Conservation (phyloP, 352 stramenopile species). For the Phytophthora aleatoria region DNA sequence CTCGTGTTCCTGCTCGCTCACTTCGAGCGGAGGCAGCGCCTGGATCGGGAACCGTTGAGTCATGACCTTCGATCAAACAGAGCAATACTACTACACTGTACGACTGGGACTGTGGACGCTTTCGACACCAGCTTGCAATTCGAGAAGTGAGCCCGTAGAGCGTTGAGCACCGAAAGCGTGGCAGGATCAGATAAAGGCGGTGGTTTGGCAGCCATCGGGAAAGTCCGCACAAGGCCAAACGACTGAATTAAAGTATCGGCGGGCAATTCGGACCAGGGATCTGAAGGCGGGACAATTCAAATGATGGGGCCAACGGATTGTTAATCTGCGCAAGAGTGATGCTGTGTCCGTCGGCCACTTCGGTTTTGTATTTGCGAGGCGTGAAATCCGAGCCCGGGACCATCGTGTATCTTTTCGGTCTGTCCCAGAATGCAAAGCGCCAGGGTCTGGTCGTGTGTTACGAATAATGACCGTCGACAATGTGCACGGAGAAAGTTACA, state of each 20-base stretch:
- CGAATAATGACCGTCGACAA: background rate
- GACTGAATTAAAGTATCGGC: background rate
- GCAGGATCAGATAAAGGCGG: conserved; percentile 21
- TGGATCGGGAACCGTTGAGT: conserved; percentile 52
- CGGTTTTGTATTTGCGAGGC: background rate
- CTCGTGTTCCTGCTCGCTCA: conserved; percentile 37
- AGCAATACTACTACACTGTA: background rate
- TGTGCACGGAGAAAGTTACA: no score
- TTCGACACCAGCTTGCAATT: conserved; percentile 18
- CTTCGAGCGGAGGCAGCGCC: conserved; percentile 38
- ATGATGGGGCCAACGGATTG: conserved; percentile 20
- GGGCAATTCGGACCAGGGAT: conserved; percentile 23
- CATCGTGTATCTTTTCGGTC: background rate
- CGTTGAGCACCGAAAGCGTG: conserved; percentile 8
- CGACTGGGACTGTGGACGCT: background rate
- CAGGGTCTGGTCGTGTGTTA: conserved; percentile 24
- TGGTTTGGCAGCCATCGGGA: conserved; percentile 11
- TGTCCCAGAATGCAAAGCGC: conserved; percentile 26
- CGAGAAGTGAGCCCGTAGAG: conserved; percentile 24
- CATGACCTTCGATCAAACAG: conserved; percentile 26
- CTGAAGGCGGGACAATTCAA: conserved; percentile 15
- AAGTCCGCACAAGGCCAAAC: conserved; percentile 1
- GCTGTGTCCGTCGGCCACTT: background rate
- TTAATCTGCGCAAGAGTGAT: conserved; percentile 7
- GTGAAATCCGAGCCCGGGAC: background rate